phyloP scores from a whole-genome alignment of 805 yeast species.

The Blastobotrys robertii region DNA sequence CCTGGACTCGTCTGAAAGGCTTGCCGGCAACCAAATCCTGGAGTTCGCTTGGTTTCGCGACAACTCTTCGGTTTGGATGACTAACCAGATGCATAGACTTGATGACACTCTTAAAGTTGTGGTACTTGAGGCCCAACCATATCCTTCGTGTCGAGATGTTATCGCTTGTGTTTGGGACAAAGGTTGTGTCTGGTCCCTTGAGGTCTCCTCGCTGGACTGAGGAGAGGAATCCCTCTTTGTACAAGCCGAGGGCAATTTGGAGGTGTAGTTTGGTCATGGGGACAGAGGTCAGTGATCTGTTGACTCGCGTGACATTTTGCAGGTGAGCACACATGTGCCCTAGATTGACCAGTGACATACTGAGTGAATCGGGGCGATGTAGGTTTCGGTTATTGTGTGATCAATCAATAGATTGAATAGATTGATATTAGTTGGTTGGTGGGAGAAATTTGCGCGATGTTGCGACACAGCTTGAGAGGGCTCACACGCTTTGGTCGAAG shows the following conservation, averaged over 20 bases:
- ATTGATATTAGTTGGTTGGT: no score
- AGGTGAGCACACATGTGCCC: constrained; percentile 82
- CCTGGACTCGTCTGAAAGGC: constrained; percentile 63
- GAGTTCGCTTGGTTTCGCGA: constrained; percentile 53
- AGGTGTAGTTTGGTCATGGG: constrained; percentile 79
- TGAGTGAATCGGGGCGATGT: no score
- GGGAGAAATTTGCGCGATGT: no score
- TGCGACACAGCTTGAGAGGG: no score
- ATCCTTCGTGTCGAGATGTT: constrained; percentile 77
- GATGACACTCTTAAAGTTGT: constrained; percentile 69
- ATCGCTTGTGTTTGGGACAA: constrained; percentile 66
- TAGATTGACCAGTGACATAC: constrained; percentile 80
- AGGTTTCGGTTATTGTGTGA: no score
- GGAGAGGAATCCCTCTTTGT: constrained; percentile 83
- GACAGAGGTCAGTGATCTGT: constrained; percentile 61
- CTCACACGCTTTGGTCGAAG: no score
- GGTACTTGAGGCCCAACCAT: constrained; percentile 88
- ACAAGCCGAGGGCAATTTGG: constrained; percentile 72
- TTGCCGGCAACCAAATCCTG: constrained; percentile 67
- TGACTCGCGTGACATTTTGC: constrained; percentile 76
- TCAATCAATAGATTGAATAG: no score
- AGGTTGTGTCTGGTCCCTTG: constrained; percentile 63
- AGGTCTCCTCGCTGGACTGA: constrained; percentile 78
- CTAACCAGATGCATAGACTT: constrained; percentile 63
- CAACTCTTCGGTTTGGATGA: constrained; percentile 73